Evolutionary conservation across 331 rosid species (phyloP).

Genomic region (Pyracantha coccinea): DNA sequence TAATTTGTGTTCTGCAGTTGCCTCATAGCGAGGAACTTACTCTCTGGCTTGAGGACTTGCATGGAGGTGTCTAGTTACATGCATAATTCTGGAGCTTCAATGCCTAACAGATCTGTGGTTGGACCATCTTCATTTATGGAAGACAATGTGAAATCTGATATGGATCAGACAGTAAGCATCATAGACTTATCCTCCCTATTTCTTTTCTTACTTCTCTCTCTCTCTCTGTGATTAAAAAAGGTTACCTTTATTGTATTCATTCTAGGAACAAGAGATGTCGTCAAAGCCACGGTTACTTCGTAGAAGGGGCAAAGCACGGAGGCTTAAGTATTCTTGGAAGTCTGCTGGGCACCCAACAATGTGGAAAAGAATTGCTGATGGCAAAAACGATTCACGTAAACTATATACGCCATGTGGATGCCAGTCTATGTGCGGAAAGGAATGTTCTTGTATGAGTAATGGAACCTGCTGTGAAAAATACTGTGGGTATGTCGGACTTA

Average conservation of each 20-base stretch:
- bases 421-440: conserved; percentile 57
- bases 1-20: conserved; percentile 56
- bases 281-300: conserved; percentile 39
- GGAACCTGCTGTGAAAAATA: conserved; percentile 80
- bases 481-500: conserved; percentile 63
- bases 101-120: conserved; percentile 34
- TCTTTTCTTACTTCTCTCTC: neutral
- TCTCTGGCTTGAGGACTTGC: conserved; percentile 93
- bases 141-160: conserved; percentile 48
- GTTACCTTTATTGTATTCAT: conserved; percentile 8
- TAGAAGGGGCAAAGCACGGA: conserved; percentile 53
- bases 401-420: conserved; percentile 79
- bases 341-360: conserved; percentile 65
- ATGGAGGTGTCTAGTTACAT: conserved; percentile 70
- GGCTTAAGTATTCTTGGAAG: conserved; percentile 59
- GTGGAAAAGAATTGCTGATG: conserved; percentile 56
- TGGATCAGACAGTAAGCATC: conserved; percentile 48
- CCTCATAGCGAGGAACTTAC: conserved; percentile 94
- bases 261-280: conserved; percentile 72
- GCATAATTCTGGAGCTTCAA: conserved; percentile 61
- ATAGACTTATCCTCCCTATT: conserved; percentile 4
- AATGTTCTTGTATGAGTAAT: conserved; percentile 58
- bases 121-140: conserved; percentile 47
- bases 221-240: no score
- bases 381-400: conserved; percentile 36